Conservation (phyloP, 1,139 yeast species). For the Hyphopichia fennica region DNA sequence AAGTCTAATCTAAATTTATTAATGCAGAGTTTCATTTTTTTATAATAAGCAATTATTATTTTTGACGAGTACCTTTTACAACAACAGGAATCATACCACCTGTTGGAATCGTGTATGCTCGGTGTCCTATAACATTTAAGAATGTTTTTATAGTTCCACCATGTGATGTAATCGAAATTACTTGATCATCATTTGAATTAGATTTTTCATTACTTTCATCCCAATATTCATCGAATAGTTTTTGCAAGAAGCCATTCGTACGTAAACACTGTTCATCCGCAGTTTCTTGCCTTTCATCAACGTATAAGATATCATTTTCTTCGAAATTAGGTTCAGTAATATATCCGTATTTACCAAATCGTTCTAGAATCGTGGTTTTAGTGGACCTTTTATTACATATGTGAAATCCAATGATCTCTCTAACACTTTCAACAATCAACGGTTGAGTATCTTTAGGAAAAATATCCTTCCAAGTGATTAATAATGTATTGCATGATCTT, state of each 20-base stretch:
- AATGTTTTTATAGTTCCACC: constrained; percentile 61
- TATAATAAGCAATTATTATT: neutral
- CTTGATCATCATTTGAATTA: constrained; percentile 17
- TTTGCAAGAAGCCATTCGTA: constrained; percentile 46
- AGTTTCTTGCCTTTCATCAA: constrained; percentile 44
- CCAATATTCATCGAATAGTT: constrained; percentile 40
- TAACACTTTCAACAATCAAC: constrained; percentile 31
- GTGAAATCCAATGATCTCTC: constrained; percentile 56
- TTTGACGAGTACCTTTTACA: constrained; percentile 36
- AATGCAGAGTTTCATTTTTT: too few species aligned
- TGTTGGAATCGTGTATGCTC: constrained; percentile 56
- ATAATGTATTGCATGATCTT: constrained; percentile 60
- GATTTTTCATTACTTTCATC: constrained; percentile 15
- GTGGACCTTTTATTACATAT: constrained; percentile 29
- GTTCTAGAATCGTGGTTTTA: constrained; percentile 27
- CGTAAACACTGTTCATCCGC: constrained; percentile 49
- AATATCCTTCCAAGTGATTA: constrained; percentile 52
- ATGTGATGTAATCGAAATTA: constrained; percentile 57
- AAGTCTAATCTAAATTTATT: too few species aligned
- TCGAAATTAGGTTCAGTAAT: constrained; percentile 44
- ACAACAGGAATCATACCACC: constrained; percentile 61
- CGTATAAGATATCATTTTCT: constrained; percentile 48
- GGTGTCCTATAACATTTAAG: constrained; percentile 52
- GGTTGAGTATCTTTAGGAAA: constrained; percentile 22
- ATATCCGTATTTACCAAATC: constrained; percentile 40